A percentile compares a stretch with the other conserved stretches of the same genome.
Evolutionary conservation across 2,329 filamentous ascomycete species (phyloP).

Genomic region (Orbilia blumenaviensis): DNA sequence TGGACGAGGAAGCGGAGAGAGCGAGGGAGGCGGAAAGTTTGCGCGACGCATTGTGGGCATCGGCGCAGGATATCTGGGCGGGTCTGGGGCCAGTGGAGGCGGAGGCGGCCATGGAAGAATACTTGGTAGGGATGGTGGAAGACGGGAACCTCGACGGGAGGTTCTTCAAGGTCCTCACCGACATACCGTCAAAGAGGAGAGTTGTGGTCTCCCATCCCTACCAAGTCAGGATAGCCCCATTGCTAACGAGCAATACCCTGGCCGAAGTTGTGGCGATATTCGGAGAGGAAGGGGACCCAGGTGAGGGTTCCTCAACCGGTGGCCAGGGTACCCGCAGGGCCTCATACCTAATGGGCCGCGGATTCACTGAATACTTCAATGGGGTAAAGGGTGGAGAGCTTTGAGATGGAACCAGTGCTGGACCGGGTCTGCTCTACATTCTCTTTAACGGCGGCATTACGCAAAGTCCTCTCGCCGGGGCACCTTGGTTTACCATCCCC

Average conservation of each 20-base stretch:
- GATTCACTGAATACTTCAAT: neutral
- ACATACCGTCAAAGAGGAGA: neutral
- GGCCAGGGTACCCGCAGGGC: neutral
- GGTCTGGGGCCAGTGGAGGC: neutral
- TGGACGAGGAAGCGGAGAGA: neutral
- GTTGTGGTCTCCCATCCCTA: neutral
- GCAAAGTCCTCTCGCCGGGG: neutral
- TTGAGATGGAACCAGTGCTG: neutral
- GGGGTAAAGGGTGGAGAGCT: neutral
- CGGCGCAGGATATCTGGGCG: neutral
- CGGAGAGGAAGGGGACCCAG: neutral
- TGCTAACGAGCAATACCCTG: neutral
- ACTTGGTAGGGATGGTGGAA: neutral
- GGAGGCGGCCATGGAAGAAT: neutral
- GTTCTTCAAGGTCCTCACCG: neutral
- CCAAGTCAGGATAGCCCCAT: neutral
- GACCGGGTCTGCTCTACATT: neutral
- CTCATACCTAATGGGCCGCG: neutral
- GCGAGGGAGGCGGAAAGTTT: neutral
- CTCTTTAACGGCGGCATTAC: neutral
- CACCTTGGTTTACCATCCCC: neutral
- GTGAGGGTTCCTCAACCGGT: neutral
- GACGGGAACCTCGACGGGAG: neutral
- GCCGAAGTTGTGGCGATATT: neutral
- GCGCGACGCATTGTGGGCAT: neutral